Conservation (phyloP, 2,329 filamentous ascomycete species). For the Aspergillus latus region DNA sequence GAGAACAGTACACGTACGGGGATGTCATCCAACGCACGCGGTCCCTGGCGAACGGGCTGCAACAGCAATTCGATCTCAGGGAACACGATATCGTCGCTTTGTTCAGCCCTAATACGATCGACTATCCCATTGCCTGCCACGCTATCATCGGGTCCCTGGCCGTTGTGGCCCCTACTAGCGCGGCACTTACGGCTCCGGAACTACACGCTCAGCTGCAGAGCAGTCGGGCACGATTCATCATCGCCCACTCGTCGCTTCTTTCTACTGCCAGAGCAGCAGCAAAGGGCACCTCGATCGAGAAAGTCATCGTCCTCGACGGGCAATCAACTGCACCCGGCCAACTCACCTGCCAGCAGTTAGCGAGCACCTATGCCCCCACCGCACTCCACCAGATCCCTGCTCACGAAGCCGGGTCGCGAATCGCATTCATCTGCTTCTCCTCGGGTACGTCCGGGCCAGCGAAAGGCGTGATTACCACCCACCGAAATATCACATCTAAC, state of each 20-base stretch:
- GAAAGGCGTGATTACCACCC: slow-evolving; percentile 5
- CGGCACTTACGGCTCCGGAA: background rate
- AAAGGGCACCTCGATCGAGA: background rate
- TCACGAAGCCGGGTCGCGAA: background rate
- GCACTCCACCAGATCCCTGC: background rate
- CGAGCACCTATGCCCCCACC: background rate
- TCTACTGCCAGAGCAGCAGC: background rate
- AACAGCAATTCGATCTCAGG: background rate
- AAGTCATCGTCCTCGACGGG: slow-evolving; percentile 1
- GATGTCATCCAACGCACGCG: slow-evolving; percentile 1
- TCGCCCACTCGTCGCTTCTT: slow-evolving; percentile 4
- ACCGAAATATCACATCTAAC: slow-evolving; percentile 5
- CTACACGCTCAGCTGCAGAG: slow-evolving; percentile 5
- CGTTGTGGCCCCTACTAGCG: slow-evolving; percentile 2
- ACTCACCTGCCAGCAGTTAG: background rate
- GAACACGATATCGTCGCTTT: background rate
- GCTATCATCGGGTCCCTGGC: background rate
- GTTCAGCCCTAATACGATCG: slow-evolving; percentile 6
- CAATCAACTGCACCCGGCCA: background rate
- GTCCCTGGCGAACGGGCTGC: background rate
- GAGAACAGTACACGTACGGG: background rate
- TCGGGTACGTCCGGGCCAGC: background rate
- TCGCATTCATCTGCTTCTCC: slow-evolving; percentile 10
- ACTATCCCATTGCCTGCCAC: slow-evolving; percentile 7
- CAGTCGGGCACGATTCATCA: slow-evolving; percentile 1